Evolutionary conservation across 768 basidiomycete genomes (phyloP), one percentile per base, ranked within the genome.

Genomic region (Xanthoconium stramineum): DNA sequence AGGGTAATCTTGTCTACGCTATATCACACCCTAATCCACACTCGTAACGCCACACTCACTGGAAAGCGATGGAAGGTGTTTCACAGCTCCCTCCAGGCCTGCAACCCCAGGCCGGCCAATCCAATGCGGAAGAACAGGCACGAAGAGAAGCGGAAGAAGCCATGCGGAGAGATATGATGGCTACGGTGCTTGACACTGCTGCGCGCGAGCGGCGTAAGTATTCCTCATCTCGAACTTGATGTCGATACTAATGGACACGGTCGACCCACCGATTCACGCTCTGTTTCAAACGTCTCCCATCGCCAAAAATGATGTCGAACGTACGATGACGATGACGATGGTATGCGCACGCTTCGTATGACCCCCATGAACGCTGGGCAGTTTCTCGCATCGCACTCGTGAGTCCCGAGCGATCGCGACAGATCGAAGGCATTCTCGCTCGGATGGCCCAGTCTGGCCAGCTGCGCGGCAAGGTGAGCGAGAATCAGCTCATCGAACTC

Each of bases 301-400:
- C 24, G 24, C 24, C 24, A 24, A 24, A 24, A 24, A 24, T 24
- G 24, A 24, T 4, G 24, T 24, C 4, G 24, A 24, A 24, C 11
- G 33, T 52, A 45, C 36, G 38, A 51, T 33, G 45, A 17, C 36
- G 49, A 42, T 19, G 47, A 24, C 17, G 50, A 19, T 30, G n/a
- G 20, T 19, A n/a, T 10, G 10, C 48, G 17, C 15, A 15, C 15
- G 42, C 10, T 19, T 30, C 28, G 46, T 13, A 38, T 46, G 28
- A 29, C 48, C n/a, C 12, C 33, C 9, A 35, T 35, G 33, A 6
- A 35, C 33, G 12, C 33, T 35, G 9, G 7, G 0, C 65, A 96
- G 93, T 95, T 53, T 86, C 90, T 11, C 85, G 94, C 47, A 95
- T 96, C 60, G 82, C 86, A 5, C 83, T 96, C 30, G 94, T 95